Evolutionary conservation across 345 rosid genomes (phyloP), one percentile per base, ranked within the genome.

Genomic region (Arabidopsis suecica): DNA sequence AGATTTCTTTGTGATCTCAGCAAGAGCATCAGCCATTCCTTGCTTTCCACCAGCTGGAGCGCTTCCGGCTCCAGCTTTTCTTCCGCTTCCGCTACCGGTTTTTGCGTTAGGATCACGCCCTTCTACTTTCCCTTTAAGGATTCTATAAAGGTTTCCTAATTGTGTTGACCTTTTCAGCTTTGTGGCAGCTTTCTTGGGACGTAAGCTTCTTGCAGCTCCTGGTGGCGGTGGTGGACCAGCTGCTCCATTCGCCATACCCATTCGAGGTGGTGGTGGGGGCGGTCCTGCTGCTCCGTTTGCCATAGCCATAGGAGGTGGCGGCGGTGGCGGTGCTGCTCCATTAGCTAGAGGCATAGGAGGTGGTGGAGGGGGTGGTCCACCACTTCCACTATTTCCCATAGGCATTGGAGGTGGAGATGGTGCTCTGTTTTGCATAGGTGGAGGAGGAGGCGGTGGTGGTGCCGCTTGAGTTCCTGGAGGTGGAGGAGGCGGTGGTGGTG

Each of bases 21-120:
- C 94, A 8, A 95, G 84, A 42, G 99, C 98, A 82, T 93, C 99
- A 38, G 99, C 97, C 97, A 95, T 88, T 78, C 97, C 97, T 85
- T 91, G 92, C 74, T 93, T 89, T 51, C 90, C 96, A 55, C 87
- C 81, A 3, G 68, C 44, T 0, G 79, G 20, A 56, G 68, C 65
- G 13, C 64, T 59, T 63, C 64, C 68, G 1, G 51, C 78, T n/a
- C 68, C 79, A 9, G 76, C 33, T 41, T 78, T 87, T 76, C 79
- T 77, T 33, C 86, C 88, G 3, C 48, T 40, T 25, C 86, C 86
- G 0, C 65, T 28, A 1, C 79, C 25, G 3, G 81, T 69, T 84
- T 65, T 88, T 10, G 69, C 71, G 18, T 77, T 78, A 12, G 74
- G 71, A 69, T 83, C 83, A 40, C 71, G 76, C 40, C 97, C 98